Conservation (phyloP, 306 rosid genomes). For the Cucurbita maxima region DNA sequence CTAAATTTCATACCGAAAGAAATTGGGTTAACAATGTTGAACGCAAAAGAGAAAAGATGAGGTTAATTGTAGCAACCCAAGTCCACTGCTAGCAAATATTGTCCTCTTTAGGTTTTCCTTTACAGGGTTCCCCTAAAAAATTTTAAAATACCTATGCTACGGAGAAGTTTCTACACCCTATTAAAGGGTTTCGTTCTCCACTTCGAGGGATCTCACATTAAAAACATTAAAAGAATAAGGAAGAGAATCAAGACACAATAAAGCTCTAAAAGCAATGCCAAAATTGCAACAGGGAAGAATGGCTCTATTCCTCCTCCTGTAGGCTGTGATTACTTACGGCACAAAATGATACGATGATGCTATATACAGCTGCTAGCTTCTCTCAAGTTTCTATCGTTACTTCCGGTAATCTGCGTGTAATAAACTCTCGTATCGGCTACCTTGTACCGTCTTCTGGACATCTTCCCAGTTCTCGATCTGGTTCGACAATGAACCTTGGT, state of each 20-base stretch:
- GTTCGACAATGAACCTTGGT: constrained; percentile 48
- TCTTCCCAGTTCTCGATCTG: constrained; percentile 64
- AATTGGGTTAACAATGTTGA: background rate
- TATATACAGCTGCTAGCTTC: constrained; percentile 21
- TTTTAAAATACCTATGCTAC: no score
- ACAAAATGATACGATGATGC: background rate
- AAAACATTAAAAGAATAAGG: background rate
- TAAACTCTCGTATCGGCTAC: constrained; percentile 52
- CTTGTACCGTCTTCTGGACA: constrained; percentile 37
- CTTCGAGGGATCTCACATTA: no score
- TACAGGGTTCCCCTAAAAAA: no score
- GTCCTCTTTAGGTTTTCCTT: no score
- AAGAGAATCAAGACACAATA: background rate
- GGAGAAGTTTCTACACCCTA: no score
- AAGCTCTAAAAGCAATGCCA: background rate
- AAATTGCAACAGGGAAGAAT: constrained; percentile 2
- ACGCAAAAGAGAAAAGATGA: background rate
- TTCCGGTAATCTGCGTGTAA: constrained; percentile 34
- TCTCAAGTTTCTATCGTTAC: constrained; percentile 15
- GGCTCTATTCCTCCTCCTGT: background rate
- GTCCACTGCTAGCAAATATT: no score
- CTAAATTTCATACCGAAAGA: background rate
- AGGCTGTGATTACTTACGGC: background rate
- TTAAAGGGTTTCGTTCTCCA: no score
- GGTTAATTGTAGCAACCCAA: no score